phyloP scores from a whole-genome alignment of 257 asterid genomes.

The Hygrophila difformis region DNA sequence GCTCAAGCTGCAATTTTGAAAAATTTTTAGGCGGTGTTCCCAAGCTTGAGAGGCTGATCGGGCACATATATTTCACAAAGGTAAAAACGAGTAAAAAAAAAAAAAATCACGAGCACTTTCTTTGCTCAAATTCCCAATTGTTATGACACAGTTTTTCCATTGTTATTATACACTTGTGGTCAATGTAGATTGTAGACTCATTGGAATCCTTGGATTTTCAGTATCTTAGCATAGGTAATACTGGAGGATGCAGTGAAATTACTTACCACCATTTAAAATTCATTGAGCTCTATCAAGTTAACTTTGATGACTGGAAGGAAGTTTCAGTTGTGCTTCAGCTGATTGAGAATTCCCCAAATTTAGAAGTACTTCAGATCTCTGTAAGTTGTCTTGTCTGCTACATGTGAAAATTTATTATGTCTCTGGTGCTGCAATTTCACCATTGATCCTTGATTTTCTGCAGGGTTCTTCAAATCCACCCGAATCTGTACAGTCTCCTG shows the following conservation, averaged over 20 bases:
- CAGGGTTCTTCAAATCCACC: constrained; percentile 55
- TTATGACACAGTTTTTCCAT: no score
- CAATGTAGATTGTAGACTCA: constrained; percentile 15
- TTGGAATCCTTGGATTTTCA: constrained; percentile 21
- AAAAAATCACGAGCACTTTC: no score
- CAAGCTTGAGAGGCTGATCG: constrained; percentile 66
- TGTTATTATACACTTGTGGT: neutral
- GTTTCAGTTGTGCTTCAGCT: constrained; percentile 62
- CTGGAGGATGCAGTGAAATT: constrained; percentile 28
- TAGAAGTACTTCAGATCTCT: constrained; percentile 60
- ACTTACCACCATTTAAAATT: constrained; percentile 44
- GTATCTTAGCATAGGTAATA: constrained; percentile 69
- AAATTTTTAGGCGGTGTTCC: constrained; percentile 82
- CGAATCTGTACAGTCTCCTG: constrained; percentile 19
- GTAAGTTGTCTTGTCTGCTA: constrained; percentile 40
- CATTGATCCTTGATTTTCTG: neutral
- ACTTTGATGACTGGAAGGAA: constrained; percentile 75
- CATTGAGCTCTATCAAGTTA: constrained; percentile 74
- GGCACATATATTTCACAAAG: constrained; percentile 82
- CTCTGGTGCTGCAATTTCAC: neutral
- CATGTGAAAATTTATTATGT: neutral
- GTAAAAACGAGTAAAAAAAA: no score
- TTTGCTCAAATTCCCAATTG: no score
- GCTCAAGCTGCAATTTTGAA: constrained; percentile 67
- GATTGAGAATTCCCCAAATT: constrained; percentile 60